These are phyloP conservation scores for Cyberlindnera mycetangii DNA, from an alignment of 805 yeast genomes.

Conservation along the genomic window DNA sequence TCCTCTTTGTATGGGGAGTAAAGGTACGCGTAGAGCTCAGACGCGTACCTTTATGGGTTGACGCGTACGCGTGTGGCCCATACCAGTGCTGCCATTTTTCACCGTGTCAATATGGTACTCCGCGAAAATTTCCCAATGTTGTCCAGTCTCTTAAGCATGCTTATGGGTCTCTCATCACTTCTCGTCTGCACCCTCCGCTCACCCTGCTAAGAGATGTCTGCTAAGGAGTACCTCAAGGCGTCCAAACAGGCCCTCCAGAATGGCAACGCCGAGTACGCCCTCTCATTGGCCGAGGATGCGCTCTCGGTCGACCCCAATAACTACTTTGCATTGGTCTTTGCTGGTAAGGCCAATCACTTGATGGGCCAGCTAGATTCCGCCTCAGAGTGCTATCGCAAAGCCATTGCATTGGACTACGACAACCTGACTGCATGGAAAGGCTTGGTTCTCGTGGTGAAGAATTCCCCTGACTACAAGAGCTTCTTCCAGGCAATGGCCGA, in stretches of 20 bases:
- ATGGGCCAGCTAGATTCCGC: constrained; percentile 40
- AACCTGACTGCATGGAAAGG: constrained; percentile 83
- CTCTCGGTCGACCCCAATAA: constrained; percentile 52
- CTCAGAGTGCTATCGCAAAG: constrained; percentile 41
- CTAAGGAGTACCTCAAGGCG: constrained; percentile 40
- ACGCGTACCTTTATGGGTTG: not conserved
- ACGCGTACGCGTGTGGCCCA: not conserved
- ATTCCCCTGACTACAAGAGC: constrained; percentile 34
- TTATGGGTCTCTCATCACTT: too few relatives aligned
- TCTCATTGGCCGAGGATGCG: constrained; percentile 53
- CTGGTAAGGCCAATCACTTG: constrained; percentile 65
- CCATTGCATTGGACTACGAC: constrained; percentile 47
- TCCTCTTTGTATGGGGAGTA: not conserved
- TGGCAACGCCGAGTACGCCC: constrained; percentile 60
- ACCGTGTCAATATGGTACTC: not conserved
- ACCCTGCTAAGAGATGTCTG: constrained; percentile 29
- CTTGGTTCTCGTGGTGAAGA: constrained; percentile 44
- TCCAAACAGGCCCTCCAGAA: constrained; percentile 51
- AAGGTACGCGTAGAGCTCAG: not conserved
- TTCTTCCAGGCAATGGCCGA: constrained; percentile 49
- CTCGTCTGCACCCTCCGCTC: not conserved
- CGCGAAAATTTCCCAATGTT: too few relatives aligned
- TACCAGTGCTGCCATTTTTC: not conserved
- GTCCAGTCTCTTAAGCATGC: too few relatives aligned
- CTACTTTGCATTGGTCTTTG: constrained; percentile 66